Conservation (phyloP, 345 rosid species). For the Nasturtium officinale region DNA sequence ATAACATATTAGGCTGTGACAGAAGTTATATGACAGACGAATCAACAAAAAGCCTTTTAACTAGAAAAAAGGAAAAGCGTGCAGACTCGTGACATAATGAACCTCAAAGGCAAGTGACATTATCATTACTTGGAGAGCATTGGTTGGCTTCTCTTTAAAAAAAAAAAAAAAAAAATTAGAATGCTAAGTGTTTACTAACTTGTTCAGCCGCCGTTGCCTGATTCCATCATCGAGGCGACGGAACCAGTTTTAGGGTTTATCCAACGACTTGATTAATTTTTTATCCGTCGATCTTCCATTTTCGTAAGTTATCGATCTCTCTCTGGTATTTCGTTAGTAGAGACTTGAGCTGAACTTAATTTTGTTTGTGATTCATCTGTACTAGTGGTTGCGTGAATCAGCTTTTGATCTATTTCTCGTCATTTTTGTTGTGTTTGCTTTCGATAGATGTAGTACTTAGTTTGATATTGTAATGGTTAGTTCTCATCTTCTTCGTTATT, state of each 20-base stretch:
- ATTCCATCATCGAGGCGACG: slow-evolving; percentile 41
- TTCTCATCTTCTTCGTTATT: not conserved
- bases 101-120: slow-evolving; percentile 35
- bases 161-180: too few relatives aligned
- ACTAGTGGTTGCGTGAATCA: slow-evolving; percentile 15
- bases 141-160: too few relatives aligned
- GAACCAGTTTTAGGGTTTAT: slow-evolving; percentile 27
- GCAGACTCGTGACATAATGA: slow-evolving; percentile 24
- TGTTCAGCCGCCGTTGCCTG: slow-evolving; percentile 45
- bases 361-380: not conserved
- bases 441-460: not conserved
- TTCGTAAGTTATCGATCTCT: slow-evolving; percentile 24
- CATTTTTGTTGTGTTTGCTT: slow-evolving; percentile 3
- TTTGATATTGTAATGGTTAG: not conserved
- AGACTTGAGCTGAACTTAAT: not conserved
- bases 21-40: slow-evolving; percentile 37
- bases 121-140: slow-evolving; percentile 38
- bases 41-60: not conserved
- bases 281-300: slow-evolving; percentile 31
- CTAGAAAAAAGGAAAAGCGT: not conserved
- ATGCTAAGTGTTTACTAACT: slow-evolving; percentile 21
- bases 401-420: slow-evolving; percentile 19
- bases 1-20: slow-evolving; percentile 22
- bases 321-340: not conserved
- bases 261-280: not conserved